phyloP scores from a whole-genome alignment of 2,329 filamentous ascomycete genomes.

The Penicillium fuscoglaucum region DNA sequence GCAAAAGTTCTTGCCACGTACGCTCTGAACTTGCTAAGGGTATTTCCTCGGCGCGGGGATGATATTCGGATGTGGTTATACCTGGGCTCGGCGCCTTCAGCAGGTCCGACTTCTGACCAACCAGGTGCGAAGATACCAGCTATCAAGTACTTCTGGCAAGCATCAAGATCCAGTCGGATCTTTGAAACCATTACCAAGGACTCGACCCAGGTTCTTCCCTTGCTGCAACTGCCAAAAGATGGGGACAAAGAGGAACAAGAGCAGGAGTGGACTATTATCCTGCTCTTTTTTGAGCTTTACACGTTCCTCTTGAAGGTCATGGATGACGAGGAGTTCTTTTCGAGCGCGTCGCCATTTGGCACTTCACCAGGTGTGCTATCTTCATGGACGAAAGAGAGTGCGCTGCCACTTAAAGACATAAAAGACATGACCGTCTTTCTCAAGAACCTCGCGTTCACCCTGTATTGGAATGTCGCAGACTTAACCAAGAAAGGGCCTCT shows the following conservation, averaged over 20 bases:
- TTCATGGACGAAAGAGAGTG: slow-evolving; percentile 61
- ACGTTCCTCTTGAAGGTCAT: slow-evolving; percentile 89
- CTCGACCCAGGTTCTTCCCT: slow-evolving; percentile 57
- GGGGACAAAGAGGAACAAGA: slow-evolving; percentile 44
- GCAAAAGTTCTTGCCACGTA: slow-evolving; percentile 80
- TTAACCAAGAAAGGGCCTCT: slow-evolving; percentile 49
- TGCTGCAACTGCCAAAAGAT: slow-evolving; percentile 51
- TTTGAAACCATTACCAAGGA: slow-evolving; percentile 59
- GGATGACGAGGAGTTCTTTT: slow-evolving; percentile 94
- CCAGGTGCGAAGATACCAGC: slow-evolving; percentile 56
- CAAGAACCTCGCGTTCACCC: slow-evolving; percentile 84
- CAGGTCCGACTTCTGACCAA: slow-evolving; percentile 36
- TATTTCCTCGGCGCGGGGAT: slow-evolving; percentile 78
- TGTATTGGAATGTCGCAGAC: slow-evolving; percentile 80
- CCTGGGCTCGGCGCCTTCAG: slow-evolving; percentile 62
- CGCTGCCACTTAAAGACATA: slow-evolving; percentile 70
- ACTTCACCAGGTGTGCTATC: slow-evolving; percentile 52
- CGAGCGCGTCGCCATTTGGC: slow-evolving; percentile 52
- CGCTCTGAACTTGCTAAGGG: slow-evolving; percentile 77
- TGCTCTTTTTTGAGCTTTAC: slow-evolving; percentile 92
- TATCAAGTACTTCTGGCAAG: slow-evolving; percentile 83
- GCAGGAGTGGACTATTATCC: slow-evolving; percentile 82
- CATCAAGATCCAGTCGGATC: slow-evolving; percentile 57
- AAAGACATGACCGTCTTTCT: slow-evolving; percentile 76
- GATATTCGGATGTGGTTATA: slow-evolving; percentile 96